Percentiles rank a stretch among this genome's conserved stretches.
These are phyloP conservation scores for Magnaporthiopsis incrustans DNA, from an alignment of 2,329 filamentous ascomycete species.

Conservation along the genomic window DNA sequence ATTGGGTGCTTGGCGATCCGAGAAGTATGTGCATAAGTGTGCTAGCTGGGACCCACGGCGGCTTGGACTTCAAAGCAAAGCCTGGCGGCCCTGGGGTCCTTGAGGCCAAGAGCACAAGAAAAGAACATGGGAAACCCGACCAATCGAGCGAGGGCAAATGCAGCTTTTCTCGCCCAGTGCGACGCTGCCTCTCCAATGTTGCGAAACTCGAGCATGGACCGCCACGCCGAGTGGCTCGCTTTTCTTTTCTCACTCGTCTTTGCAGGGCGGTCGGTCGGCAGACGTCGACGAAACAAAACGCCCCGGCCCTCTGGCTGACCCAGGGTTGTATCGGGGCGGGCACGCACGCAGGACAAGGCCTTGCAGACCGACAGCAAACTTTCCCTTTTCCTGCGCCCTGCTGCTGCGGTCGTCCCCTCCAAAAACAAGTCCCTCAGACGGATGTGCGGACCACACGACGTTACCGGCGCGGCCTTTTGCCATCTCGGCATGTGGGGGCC, in stretches of 20 bases:
- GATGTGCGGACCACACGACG: not conserved
- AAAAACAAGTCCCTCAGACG: not conserved
- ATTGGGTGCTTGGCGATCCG: not conserved
- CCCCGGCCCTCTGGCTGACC: not conserved
- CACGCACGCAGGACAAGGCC: not conserved
- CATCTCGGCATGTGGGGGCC: not conserved
- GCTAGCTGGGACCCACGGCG: not conserved
- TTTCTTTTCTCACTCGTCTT: not conserved
- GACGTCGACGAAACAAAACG: not conserved
- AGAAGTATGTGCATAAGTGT: not conserved
- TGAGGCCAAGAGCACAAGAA: not conserved
- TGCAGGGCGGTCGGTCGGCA: not conserved
- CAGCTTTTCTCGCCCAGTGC: not conserved
- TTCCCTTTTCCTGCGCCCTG: not conserved
- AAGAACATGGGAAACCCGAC: not conserved
- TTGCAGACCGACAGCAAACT: not conserved
- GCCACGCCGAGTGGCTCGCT: not conserved
- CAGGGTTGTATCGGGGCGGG: not conserved
- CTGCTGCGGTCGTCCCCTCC: not conserved
- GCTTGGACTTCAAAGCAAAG: not conserved
- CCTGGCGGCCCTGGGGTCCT: too few relatives aligned
- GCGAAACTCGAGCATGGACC: conserved; percentile 1
- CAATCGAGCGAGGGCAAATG: not conserved
- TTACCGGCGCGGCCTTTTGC: not conserved
- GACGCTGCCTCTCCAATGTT: not conserved